Percentiles rank a stretch among this genome's conserved stretches.
phyloP scores from a whole-genome alignment of 768 basidiomycete species.

The Calocybe gangraenosa region DNA sequence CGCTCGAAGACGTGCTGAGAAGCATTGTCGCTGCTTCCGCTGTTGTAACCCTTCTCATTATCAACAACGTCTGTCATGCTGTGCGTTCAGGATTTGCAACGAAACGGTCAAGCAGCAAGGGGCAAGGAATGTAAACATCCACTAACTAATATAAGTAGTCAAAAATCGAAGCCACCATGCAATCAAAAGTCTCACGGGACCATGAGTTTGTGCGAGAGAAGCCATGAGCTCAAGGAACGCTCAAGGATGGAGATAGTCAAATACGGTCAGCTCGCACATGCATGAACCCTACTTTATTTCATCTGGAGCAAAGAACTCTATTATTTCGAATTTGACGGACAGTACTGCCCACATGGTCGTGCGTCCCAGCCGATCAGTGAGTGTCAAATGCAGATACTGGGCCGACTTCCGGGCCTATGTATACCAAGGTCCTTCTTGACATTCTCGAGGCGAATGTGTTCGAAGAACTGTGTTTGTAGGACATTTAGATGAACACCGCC shows the following conservation, averaged over 20 bases:
- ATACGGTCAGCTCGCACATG: background rate
- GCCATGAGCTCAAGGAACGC: constrained; percentile 9
- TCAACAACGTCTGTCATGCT: constrained; percentile 17
- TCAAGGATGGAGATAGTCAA: constrained; percentile 9
- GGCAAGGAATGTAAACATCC: constrained; percentile 6
- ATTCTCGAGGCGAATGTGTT: too few relatives aligned
- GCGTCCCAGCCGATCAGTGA: too few relatives aligned
- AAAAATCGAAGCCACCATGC: constrained; percentile 9
- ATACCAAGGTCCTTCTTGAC: too few relatives aligned
- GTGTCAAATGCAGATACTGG: constrained; percentile 2
- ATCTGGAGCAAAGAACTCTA: background rate
- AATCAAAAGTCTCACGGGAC: constrained; percentile 17
- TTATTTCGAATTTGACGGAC: constrained; percentile 2
- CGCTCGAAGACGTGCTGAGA: constrained; percentile 18
- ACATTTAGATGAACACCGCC: too few relatives aligned
- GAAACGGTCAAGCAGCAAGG: constrained; percentile 6
- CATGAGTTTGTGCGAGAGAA: constrained; percentile 15
- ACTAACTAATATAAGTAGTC: constrained; percentile 17
- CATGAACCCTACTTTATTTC: background rate
- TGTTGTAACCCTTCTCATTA: constrained; percentile 17
- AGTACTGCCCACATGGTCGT: constrained; percentile 7
- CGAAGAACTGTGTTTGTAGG: too few relatives aligned
- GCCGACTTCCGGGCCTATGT: background rate
- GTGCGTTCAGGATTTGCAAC: constrained; percentile 6
- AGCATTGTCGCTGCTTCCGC: constrained; percentile 12